Conservation (phyloP, 352 stramenopile genomes). For the Plasmopara halstedii region DNA sequence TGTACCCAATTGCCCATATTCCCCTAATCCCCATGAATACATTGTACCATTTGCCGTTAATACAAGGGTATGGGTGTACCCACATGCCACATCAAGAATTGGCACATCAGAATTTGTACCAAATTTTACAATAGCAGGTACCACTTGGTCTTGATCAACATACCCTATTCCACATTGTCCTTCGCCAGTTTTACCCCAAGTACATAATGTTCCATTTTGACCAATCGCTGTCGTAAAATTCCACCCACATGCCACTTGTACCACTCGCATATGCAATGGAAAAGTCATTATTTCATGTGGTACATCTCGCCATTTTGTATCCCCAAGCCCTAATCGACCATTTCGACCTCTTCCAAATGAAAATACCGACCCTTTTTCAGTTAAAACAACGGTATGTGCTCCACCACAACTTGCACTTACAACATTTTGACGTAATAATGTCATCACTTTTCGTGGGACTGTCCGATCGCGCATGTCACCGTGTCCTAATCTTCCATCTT, state of each 20-base stretch:
- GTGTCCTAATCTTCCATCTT: constrained; percentile 71
- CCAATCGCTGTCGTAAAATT: constrained; percentile 71
- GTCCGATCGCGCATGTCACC: constrained; percentile 73
- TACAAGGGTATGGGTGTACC: constrained; percentile 84
- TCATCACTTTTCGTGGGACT: constrained; percentile 77
- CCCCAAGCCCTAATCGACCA: constrained; percentile 58
- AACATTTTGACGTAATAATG: constrained; percentile 52
- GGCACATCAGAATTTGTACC: too few species aligned
- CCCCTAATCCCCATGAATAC: constrained; percentile 85
- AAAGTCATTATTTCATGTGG: constrained; percentile 51
- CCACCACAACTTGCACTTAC: constrained; percentile 68
- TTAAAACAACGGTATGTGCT: constrained; percentile 71
- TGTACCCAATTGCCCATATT: constrained; percentile 87
- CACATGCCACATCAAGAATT: constrained; percentile 74
- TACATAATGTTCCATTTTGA: constrained; percentile 48
- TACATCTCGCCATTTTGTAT: constrained; percentile 71
- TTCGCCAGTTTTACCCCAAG: constrained; percentile 84
- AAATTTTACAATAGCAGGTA: too few species aligned
- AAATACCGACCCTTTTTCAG: constrained; percentile 47
- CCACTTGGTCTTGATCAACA: constrained; percentile 70
- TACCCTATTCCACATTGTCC: constrained; percentile 82
- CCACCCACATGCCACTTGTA: constrained; percentile 65
- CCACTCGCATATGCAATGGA: constrained; percentile 26
- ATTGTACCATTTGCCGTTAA: constrained; percentile 69
- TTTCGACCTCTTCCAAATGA: constrained; percentile 71